Conservation (phyloP, 225 moss, liverwort and hornwort species). For the Neckera pumila region DNA sequence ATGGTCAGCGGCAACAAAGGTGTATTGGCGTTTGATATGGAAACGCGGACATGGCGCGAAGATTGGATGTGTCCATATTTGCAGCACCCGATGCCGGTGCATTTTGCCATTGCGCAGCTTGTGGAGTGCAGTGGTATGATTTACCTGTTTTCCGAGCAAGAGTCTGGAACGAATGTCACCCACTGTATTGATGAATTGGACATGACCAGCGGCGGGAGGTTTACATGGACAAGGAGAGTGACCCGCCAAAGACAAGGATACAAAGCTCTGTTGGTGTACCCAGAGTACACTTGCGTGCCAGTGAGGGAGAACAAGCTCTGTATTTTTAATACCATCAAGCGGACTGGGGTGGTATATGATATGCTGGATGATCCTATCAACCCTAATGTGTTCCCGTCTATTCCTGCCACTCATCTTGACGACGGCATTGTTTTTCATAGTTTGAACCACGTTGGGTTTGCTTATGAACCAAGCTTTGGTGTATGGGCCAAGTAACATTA, state of each 20-base stretch:
- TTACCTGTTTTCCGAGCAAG: constrained; percentile 30
- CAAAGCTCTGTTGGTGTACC: constrained; percentile 15
- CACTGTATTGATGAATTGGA: constrained; percentile 20
- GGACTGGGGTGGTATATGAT: constrained; percentile 1
- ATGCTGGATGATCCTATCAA: background rate
- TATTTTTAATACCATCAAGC: constrained; percentile 25
- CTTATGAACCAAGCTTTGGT: constrained; percentile 21
- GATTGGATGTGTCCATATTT: background rate
- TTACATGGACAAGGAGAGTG: constrained; percentile 4
- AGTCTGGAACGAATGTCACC: background rate
- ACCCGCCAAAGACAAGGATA: background rate
- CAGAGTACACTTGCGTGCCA: constrained; percentile 18
- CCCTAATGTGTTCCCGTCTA: background rate
- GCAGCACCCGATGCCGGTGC: background rate
- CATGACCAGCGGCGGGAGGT: background rate
- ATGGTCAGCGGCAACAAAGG: constrained; percentile 3
- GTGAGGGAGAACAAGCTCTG: constrained; percentile 9
- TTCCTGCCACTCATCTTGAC: background rate
- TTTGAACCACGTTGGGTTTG: constrained; percentile 5
- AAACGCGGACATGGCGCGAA: background rate
- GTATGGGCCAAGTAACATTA: background rate
- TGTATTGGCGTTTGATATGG: background rate
- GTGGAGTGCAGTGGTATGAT: background rate
- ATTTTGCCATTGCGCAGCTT: constrained; percentile 23
- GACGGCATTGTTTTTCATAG: constrained; percentile 5